A percentile compares a stretch with the other conserved stretches of the same genome.
Evolutionary conservation across 164 flowering plant species (phyloP).

Genomic region (Houttuynia cordata): DNA sequence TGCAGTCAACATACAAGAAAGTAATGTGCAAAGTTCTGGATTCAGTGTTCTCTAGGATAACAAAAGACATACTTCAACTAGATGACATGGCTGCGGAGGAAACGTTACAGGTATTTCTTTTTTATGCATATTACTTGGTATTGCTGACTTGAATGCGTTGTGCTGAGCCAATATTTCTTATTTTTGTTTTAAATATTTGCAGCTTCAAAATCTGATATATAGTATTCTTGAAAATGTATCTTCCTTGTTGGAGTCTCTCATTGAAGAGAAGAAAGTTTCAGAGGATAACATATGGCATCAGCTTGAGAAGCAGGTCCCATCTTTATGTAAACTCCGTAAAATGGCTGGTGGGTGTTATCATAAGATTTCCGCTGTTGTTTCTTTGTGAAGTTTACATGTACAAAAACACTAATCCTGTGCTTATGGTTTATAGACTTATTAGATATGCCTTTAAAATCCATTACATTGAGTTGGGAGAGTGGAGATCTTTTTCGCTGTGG

Average conservation of each 20-base stretch:
- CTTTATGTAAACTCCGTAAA: constrained; percentile 61
- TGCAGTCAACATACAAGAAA: constrained; percentile 53
- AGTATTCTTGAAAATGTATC: constrained; percentile 56
- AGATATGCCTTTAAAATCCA: constrained; percentile 84
- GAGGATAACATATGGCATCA: constrained; percentile 13
- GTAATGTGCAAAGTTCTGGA: constrained; percentile 62
- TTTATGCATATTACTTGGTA: neutral
- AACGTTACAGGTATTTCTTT: constrained; percentile 58
- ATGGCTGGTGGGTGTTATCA: constrained; percentile 43
- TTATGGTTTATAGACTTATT: constrained; percentile 39
- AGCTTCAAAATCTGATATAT: constrained; percentile 72
- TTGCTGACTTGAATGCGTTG: neutral
- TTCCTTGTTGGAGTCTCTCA: constrained; percentile 45
- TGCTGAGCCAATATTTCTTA: constrained; percentile 2
- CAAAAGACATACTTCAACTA: constrained; percentile 63
- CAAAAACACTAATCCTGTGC: constrained; percentile 1
- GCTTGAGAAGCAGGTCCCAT: constrained; percentile 48
- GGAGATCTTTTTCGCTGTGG: constrained; percentile 64
- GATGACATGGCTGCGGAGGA: constrained; percentile 98
- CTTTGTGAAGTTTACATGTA: neutral
- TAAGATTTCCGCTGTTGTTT: neutral
- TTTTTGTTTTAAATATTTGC: constrained; percentile 1
- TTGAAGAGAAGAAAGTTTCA: constrained; percentile 15
- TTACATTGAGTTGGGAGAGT: constrained; percentile 77
- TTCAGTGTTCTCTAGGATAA: constrained; percentile 51